Conservation (phyloP, 2,329 filamentous ascomycete species). For the Alternaria dauci region DNA sequence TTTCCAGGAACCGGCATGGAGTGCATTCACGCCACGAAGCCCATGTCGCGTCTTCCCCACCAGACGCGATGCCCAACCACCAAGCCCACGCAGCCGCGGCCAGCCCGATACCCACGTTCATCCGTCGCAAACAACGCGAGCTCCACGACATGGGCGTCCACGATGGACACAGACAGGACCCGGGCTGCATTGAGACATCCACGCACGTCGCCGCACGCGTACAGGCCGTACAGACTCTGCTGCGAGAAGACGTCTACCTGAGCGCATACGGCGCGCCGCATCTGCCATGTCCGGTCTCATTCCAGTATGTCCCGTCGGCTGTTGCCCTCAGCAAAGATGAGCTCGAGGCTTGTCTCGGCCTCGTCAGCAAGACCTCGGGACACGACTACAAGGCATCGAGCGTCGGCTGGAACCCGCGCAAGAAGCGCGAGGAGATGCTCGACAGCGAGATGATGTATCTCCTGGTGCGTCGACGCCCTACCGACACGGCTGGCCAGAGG, state of each 20-base stretch:
- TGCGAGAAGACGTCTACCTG: slow-evolving; percentile 14
- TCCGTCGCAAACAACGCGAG: not conserved
- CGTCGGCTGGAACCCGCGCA: slow-evolving; percentile 67
- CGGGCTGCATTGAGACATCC: not conserved
- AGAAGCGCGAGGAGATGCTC: slow-evolving; percentile 74
- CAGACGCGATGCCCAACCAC: slow-evolving; percentile 1
- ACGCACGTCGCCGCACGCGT: slow-evolving; percentile 6
- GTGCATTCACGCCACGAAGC: slow-evolving; percentile 11
- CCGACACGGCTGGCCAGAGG: not conserved
- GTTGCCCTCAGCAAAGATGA: slow-evolving; percentile 48
- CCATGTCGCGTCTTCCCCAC: slow-evolving; percentile 22
- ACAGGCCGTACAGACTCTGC: slow-evolving; percentile 9
- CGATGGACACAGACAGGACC: not conserved
- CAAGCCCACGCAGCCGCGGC: not conserved
- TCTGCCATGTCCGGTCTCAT: slow-evolving; percentile 10
- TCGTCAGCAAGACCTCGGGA: slow-evolving; percentile 70
- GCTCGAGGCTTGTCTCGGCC: slow-evolving; percentile 60
- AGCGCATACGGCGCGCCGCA: slow-evolving; percentile 3
- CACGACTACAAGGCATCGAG: slow-evolving; percentile 70
- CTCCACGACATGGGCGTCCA: not conserved
- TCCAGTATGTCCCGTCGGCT: slow-evolving; percentile 36
- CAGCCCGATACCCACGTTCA: not conserved
- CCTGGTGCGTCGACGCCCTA: slow-evolving; percentile 51
- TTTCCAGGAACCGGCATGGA: not conserved
- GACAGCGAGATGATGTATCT: slow-evolving; percentile 74